Evolutionary conservation across 2,329 filamentous ascomycete genomes (phyloP), one percentile per base, ranked within the genome.

Genomic region (Xylaria sp.): DNA sequence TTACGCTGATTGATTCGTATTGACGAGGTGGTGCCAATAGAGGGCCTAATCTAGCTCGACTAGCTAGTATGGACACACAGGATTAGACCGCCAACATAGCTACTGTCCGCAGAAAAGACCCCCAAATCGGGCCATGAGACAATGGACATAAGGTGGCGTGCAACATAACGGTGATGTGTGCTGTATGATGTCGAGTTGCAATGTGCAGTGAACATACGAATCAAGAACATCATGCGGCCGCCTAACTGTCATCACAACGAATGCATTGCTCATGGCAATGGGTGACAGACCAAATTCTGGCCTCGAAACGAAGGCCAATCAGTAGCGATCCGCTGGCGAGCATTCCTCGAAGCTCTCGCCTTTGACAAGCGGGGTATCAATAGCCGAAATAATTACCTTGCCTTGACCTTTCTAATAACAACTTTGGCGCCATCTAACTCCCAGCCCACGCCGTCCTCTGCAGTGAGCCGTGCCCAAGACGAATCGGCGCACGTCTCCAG

Each of bases 391-490:
- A 41, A 15, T 68, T 69, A 79, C 68, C 75, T 76, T 47, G 75
- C 77, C 71, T 78, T 81, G 17, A 83, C 76, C 71, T 78, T 84
- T 56, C 90, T 85, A 72, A 98, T 94, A n/a, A 93, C 81, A 31
- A 97, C 88, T 70, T 80, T 90, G 43, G 84, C 82, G 4, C 85
- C 88, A 40, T 91, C 88, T 70, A 91, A 79, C 71, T 93, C 86
- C 95, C 95, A 99, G 0, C 93, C 93, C 1, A 98, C 90, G 2
- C 87, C 87, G 71, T 91, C 87, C 66, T 85, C 80, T 33, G 85
- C 82, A 59, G 78, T 83, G 71, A 98, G 77, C 52, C 87, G 85
- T 10, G 86, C 81, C 93, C 94, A 99, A n/a, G 77, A 80, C 68
- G 85, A 81, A 48, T 87, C 87, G 4, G 90, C 84, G 59, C 86